These are phyloP conservation scores for Ascobolus immersus DNA, from an alignment of 495 filamentous ascomycete species.

Conservation along the genomic window DNA sequence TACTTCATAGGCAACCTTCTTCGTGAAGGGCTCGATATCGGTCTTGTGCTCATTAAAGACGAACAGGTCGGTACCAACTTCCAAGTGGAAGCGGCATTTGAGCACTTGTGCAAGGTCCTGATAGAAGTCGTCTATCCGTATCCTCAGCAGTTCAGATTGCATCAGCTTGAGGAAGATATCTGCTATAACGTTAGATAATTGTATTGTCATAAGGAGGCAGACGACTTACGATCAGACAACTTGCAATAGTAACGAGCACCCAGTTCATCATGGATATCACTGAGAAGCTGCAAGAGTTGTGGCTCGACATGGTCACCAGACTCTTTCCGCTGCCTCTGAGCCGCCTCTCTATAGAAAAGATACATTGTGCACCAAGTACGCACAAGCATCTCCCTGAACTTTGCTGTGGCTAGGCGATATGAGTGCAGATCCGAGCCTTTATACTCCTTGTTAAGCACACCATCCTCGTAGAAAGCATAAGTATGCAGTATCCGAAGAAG, in stretches of 20 bases:
- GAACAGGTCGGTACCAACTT: constrained; percentile 9
- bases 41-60: constrained; percentile 19
- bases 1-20: constrained; percentile 45
- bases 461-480: constrained; percentile 57
- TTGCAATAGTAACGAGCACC: constrained; percentile 71
- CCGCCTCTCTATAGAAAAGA: constrained; percentile 10
- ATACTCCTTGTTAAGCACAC: constrained; percentile 44
- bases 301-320: constrained; percentile 4
- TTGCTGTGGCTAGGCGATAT: constrained; percentile 31
- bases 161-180: constrained; percentile 60
- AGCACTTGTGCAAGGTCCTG: constrained; percentile 12
- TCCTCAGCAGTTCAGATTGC: constrained; percentile 48
- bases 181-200: constrained; percentile 21
- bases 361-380: constrained; percentile 61
- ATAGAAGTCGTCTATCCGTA: constrained; percentile 16
- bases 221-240: constrained; percentile 23
- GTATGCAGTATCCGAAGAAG: constrained; percentile 40
- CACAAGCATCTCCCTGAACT: constrained; percentile 70
- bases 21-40: constrained; percentile 43
- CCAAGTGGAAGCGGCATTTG: constrained; percentile 14
- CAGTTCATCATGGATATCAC: constrained; percentile 55
- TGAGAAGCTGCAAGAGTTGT: constrained; percentile 8
- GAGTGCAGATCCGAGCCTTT: constrained; percentile 13
- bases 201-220: neutral
- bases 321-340: constrained; percentile 9